Conservation (phyloP, 2,329 filamentous ascomycete species). For the Colletotrichum eremochloae region DNA sequence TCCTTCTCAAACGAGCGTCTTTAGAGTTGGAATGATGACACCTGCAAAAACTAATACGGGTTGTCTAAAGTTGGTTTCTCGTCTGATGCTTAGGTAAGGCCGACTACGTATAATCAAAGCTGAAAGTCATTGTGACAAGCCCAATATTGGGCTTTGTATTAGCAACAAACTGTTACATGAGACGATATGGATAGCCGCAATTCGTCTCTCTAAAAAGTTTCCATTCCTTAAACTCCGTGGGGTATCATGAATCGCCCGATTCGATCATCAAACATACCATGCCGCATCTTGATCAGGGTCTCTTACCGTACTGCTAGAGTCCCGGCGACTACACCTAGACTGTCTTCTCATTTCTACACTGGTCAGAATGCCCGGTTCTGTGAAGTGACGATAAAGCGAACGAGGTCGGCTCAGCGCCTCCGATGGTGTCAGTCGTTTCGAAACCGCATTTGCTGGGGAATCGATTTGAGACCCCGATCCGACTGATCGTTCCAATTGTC, state of each 20-base stretch:
- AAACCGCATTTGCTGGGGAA: not conserved
- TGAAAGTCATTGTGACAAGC: not conserved
- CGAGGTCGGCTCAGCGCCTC: not conserved
- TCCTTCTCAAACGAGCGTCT: not conserved
- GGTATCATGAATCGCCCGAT: slow-evolving; percentile 25
- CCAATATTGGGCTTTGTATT: not conserved
- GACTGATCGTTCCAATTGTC: not conserved
- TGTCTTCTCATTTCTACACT: not conserved
- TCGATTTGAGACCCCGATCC: not conserved
- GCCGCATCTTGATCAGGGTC: slow-evolving; percentile 15
- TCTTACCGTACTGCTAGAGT: slow-evolving; percentile 1
- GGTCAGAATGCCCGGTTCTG: not conserved
- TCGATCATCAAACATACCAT: slow-evolving; percentile 25
- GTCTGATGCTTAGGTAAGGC: no score
- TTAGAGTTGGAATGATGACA: not conserved
- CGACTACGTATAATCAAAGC: not conserved
- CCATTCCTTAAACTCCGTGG: slow-evolving; percentile 11
- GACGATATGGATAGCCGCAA: no score
- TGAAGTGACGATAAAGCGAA: slow-evolving; percentile 3
- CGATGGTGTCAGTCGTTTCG: not conserved
- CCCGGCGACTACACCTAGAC: not conserved
- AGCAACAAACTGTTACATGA: not conserved
- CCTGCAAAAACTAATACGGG: not conserved
- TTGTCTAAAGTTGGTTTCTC: not conserved
- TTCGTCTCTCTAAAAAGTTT: not conserved